A percentile compares a stretch with the other conserved stretches of the same genome.
Conservation (phyloP, 805 yeast genomes). For the Zygosaccharomyces gambellarensis region DNA sequence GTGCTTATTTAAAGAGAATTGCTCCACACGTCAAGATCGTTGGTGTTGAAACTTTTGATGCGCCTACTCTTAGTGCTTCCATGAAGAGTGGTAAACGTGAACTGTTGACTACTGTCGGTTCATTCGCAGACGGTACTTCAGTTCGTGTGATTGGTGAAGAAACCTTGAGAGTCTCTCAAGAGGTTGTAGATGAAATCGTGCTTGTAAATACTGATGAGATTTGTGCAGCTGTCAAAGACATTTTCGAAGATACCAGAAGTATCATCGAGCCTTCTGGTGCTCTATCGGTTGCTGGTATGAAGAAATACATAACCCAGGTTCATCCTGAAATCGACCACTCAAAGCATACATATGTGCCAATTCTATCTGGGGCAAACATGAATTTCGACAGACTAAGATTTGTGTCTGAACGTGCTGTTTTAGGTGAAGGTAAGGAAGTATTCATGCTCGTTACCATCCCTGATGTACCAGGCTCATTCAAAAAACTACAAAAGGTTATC, state of each 20-base stretch:
- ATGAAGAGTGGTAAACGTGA: conserved; percentile 51
- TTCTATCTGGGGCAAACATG: conserved; percentile 96
- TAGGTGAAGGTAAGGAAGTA: conserved; percentile 98
- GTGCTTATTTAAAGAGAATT: conserved; percentile 82
- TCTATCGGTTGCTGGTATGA: conserved; percentile 89
- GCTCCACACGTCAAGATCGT: conserved; percentile 97
- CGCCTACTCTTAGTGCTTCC: conserved; percentile 84
- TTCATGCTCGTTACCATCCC: conserved; percentile 88
- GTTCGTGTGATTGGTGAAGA: conserved; percentile 87
- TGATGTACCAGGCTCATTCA: conserved; percentile 87
- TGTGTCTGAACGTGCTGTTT: conserved; percentile 92
- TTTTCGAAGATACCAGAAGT: conserved; percentile 91
- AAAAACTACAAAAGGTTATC: conserved; percentile 65
- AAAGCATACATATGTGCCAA: conserved; percentile 68
- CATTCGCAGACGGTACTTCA: conserved; percentile 98
- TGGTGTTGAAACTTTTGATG: conserved; percentile 95
- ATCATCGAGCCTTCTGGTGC: conserved; percentile 98
- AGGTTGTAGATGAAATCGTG: conserved; percentile 84
- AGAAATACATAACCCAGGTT: conserved; percentile 58
- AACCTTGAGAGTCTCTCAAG: conserved; percentile 73
- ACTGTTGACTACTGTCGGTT: conserved; percentile 70
- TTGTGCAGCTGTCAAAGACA: conserved; percentile 94
- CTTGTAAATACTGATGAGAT: conserved; percentile 87
- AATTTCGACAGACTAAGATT: conserved; percentile 94
- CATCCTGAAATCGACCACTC: conserved; percentile 71